Conservation (phyloP, 371 early-diverging fungal species). For the Lichtheimia ornata region DNA sequence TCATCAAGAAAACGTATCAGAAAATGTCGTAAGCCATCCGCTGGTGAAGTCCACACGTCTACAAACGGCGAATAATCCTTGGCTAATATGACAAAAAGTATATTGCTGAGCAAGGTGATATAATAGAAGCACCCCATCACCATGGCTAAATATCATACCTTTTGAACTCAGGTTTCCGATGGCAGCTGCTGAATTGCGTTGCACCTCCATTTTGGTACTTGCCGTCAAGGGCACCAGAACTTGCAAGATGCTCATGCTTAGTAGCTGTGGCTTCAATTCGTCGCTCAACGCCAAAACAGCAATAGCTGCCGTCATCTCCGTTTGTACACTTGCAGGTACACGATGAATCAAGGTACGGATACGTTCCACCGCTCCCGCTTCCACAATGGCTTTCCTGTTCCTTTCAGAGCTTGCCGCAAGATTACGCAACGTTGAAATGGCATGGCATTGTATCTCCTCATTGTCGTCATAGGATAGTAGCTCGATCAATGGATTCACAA, state of each 20-base stretch:
- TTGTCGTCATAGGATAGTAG: constrained; percentile 74
- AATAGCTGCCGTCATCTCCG: constrained; percentile 89
- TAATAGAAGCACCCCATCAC: too few relatives aligned
- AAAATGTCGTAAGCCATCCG: constrained; percentile 73
- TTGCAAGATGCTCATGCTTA: constrained; percentile 65
- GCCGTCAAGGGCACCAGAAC: constrained; percentile 76
- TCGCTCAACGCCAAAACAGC: constrained; percentile 85
- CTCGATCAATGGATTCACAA: constrained; percentile 75
- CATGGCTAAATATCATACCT: constrained; percentile 27
- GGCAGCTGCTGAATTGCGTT: constrained; percentile 84
- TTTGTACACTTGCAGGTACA: constrained; percentile 68
- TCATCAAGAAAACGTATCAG: constrained; percentile 70
- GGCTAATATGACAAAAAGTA: constrained; percentile 26
- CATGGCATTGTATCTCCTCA: constrained; percentile 87
- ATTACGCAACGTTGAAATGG: constrained; percentile 85
- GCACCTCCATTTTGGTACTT: constrained; percentile 72
- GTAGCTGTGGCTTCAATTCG: constrained; percentile 71
- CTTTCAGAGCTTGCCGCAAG: constrained; percentile 82
- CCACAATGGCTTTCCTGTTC: constrained; percentile 77
- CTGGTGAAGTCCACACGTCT: constrained; percentile 67
- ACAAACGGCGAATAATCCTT: constrained; percentile 70
- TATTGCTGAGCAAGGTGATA: too few relatives aligned
- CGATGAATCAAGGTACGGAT: constrained; percentile 65
- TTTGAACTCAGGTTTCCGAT: constrained; percentile 83
- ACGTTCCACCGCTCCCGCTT: constrained; percentile 80